Evolutionary conservation across 2,329 filamentous ascomycete genomes (phyloP).

Genomic region (Paecilomyces niveus): DNA sequence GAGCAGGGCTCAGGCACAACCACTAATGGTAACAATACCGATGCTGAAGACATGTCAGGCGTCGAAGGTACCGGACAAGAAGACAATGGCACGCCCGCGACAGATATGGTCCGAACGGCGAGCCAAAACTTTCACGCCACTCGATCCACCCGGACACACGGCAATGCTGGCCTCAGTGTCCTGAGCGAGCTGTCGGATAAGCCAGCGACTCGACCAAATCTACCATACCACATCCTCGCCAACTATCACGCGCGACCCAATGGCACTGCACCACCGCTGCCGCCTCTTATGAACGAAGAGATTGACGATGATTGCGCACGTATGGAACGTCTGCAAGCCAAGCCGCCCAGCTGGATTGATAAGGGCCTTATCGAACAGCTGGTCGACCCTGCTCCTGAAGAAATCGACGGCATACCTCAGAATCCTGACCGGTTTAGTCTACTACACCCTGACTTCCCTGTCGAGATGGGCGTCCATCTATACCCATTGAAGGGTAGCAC

Average conservation of each 20-base stretch:
- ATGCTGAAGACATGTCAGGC: conserved; percentile 30
- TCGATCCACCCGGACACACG: conserved; percentile 45
- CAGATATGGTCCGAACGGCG: conserved; percentile 56
- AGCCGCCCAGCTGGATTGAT: conserved; percentile 37
- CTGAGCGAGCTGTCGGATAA: conserved; percentile 51
- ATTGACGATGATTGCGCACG: conserved; percentile 40
- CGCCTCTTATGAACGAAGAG: conserved; percentile 39
- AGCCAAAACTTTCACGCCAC: conserved; percentile 52
- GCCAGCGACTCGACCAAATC: conserved; percentile 36
- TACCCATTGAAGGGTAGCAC: conserved; percentile 24
- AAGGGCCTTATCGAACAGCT: conserved; percentile 32
- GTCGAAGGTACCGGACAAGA: conserved; percentile 32
- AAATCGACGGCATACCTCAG: conserved; percentile 22
- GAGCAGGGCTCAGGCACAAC: conserved; percentile 33
- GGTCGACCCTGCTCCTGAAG: conserved; percentile 22
- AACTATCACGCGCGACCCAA: conserved; percentile 40
- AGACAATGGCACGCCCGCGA: conserved; percentile 36
- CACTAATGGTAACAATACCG: conserved; percentile 34
- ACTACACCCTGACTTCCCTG: conserved; percentile 39
- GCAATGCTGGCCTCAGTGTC: conserved; percentile 47
- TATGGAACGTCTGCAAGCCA: conserved; percentile 31
- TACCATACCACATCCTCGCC: conserved; percentile 40
- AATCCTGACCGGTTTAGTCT: conserved; percentile 31
- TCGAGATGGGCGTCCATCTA: conserved; percentile 36
- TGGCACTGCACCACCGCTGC: conserved; percentile 35